phyloP scores from a whole-genome alignment of 768 basidiomycete species.

The Mycena galopus region DNA sequence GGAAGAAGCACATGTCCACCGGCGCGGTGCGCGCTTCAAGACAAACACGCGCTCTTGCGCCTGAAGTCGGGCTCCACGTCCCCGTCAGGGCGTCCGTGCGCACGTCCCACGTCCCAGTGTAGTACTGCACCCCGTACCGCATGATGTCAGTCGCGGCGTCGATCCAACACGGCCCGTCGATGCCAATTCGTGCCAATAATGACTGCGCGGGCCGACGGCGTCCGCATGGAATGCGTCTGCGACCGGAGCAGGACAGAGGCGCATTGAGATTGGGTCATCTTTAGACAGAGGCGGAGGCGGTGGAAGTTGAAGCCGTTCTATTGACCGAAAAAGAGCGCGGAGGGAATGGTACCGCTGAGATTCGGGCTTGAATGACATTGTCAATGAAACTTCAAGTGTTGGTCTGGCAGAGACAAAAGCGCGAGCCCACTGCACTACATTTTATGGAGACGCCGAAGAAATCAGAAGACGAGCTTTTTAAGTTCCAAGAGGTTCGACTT shows the following conservation, averaged over 20 bases:
- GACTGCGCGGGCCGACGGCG: slow-evolving; percentile 9
- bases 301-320: slow-evolving; percentile 39
- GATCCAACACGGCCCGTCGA: slow-evolving; percentile 34
- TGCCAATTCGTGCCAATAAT: slow-evolving; percentile 27
- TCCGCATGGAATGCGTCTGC: slow-evolving; percentile 24
- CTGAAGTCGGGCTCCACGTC: slow-evolving; percentile 38
- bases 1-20: slow-evolving; percentile 41
- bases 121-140: slow-evolving; percentile 36
- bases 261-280: slow-evolving; percentile 15
- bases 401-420: no score
- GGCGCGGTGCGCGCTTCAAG: slow-evolving; percentile 42
- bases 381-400: no score
- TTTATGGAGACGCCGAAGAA: no score
- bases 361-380: no score
- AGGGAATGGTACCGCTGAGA: neutral
- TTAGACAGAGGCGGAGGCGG: neutral
- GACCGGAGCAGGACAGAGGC: neutral
- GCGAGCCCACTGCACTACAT: no score
- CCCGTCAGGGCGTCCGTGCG: slow-evolving; percentile 39
- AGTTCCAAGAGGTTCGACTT: no score
- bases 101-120: slow-evolving; percentile 34
- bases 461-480: no score
- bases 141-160: slow-evolving; percentile 7
- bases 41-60: slow-evolving; percentile 39
- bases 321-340: slow-evolving; percentile 31